Conservation (phyloP, 345 rosid genomes). For the Litchi chinensis region DNA sequence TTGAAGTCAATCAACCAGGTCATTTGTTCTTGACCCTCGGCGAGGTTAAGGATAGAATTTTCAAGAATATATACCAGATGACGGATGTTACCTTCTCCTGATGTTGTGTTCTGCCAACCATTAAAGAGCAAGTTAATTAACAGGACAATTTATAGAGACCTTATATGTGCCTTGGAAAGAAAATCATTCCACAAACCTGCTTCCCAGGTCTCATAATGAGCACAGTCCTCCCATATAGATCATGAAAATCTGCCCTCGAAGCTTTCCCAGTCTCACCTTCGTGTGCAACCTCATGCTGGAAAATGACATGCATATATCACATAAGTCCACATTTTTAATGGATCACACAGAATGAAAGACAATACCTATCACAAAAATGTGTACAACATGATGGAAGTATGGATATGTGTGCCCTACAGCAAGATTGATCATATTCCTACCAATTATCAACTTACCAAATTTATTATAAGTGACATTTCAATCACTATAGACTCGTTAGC, state of each 20-base stretch:
- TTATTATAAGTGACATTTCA: neutral
- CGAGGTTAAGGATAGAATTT: constrained; percentile 79
- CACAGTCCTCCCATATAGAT: constrained; percentile 73
- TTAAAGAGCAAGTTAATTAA: neutral
- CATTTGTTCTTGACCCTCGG: constrained; percentile 85
- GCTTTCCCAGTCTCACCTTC: constrained; percentile 96
- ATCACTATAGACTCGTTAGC: neutral
- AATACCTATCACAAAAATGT: neutral
- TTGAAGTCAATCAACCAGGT: constrained; percentile 93
- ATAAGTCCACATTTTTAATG: constrained; percentile 1
- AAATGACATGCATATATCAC: neutral
- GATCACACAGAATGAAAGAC: constrained; percentile 9
- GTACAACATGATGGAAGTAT: neutral
- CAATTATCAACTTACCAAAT: neutral
- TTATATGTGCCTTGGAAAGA: neutral
- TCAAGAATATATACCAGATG: constrained; percentile 89
- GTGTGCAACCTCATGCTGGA: constrained; percentile 74
- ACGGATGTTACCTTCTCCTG: constrained; percentile 67
- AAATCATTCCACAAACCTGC: constrained; percentile 51
- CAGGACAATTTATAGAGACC: neutral
- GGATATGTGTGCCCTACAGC: neutral
- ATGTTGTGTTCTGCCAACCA: constrained; percentile 65
- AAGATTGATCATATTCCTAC: neutral
- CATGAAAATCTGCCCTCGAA: constrained; percentile 79
- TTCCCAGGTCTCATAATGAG: constrained; percentile 92